Evolutionary conservation across 345 rosid species (phyloP), one percentile per base, ranked within the genome.

Genomic region (Dipteronia sinensis): DNA sequence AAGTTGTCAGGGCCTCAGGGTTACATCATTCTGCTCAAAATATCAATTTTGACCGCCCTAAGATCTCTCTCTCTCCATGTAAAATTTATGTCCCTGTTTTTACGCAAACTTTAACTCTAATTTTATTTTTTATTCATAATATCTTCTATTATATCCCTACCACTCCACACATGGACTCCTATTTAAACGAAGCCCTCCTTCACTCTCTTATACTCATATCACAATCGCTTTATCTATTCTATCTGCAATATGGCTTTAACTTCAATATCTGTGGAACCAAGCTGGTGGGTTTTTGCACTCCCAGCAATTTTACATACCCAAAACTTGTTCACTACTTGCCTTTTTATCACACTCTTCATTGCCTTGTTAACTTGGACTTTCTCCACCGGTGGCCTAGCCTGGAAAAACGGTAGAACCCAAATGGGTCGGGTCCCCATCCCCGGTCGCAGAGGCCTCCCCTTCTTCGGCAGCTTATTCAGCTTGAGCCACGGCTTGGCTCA

Each of bases 351-450:
- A 42, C 16, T 82, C 38, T 38, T 81, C 38, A 15, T 77, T 42
- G 76, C 85, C 34, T 13, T 80, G 0, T 67, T 76, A 0, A 76
- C 87, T 2, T 80, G 90, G 90, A 81, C 73, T 38, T 65, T 80
- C 42, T 20, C 82, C 29, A 17, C 79, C 9, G 92, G 90, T 1
- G 92, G 89, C 38, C 23, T 67, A 0, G 89, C 90, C 7, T 89
- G 90, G 89, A 83, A 76, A 74, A 79, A 83, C 34, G 87, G 88
- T 56, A 80, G 90, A 31, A 83, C 59, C 81, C 85, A 71, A 20
- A 13, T 59, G 76, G 92, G 85, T 11, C 16, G 9, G 13, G 79
- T 82, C 46, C 81, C 84, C 0, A 86, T 89, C 15, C 87, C 88
- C 1, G 89, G 92, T 12, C 82, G 83, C 0, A 40, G 83, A 10